Evolutionary conservation across 208 protist species (phyloP).

Genomic region (Leishmania major): DNA sequence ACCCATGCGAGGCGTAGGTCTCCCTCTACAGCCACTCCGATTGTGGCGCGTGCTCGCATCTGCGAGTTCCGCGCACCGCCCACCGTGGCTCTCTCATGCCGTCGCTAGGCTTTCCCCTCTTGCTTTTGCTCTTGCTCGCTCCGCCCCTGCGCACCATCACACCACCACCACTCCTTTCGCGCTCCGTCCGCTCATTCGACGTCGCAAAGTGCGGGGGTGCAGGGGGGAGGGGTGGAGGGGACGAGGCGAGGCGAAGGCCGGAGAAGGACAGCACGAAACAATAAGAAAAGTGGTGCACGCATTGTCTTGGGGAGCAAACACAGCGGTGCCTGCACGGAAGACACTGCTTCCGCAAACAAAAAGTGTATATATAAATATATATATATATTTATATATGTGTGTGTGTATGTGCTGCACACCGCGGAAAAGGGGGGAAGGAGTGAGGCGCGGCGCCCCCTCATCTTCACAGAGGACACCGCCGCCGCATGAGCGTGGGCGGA

Average conservation of each 20-base stretch:
- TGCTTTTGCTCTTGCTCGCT: neutral
- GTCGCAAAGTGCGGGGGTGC: neutral
- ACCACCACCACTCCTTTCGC: neutral
- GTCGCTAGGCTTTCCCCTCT: neutral
- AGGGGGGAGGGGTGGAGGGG: no score
- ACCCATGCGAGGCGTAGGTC: neutral
- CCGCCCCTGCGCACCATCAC: neutral
- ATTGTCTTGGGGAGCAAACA: neutral
- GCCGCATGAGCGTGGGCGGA: neutral
- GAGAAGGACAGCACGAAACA: neutral
- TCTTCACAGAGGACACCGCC: neutral
- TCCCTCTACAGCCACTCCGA: neutral
- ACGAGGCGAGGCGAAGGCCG: neutral
- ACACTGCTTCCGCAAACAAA: neutral
- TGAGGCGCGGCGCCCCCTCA: neutral
- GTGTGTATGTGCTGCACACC: neutral
- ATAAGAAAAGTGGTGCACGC: neutral
- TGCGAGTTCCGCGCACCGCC: neutral
- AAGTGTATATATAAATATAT: neutral
- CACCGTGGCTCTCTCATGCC: neutral
- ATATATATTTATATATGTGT: no score
- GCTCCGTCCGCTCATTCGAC: neutral
- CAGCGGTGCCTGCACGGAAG: neutral
- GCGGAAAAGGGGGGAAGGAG: neutral
- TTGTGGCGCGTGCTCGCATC: neutral